Evolutionary conservation across 225 moss, liverwort and hornwort species (phyloP).

Genomic region (Climacium dendroides): DNA sequence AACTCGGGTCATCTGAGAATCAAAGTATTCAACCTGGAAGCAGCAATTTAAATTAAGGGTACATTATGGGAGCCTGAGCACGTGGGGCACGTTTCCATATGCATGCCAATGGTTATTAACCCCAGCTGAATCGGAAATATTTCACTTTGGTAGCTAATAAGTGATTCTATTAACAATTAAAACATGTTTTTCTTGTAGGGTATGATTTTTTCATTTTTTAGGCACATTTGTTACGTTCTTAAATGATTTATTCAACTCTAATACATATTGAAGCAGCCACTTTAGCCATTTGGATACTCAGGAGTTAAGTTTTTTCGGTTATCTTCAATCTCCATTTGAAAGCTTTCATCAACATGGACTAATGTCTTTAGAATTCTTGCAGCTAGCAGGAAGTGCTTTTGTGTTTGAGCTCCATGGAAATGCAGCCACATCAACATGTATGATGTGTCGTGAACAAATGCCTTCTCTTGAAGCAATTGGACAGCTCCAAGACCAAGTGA

Average conservation of each 20-base stretch:
- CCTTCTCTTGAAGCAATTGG: constrained; percentile 10
- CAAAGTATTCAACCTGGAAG: background rate
- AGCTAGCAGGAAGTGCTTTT: constrained; percentile 19
- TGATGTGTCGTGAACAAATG: constrained; percentile 19
- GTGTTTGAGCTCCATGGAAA: constrained; percentile 38
- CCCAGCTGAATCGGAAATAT: background rate
- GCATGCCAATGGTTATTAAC: background rate
- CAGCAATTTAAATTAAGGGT: background rate
- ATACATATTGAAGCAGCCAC: background rate
- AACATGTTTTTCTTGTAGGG: background rate
- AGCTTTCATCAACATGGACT: background rate
- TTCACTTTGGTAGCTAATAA: background rate
- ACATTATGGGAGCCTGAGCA: background rate
- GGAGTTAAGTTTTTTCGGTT: background rate
- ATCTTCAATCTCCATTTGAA: background rate
- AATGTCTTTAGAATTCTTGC: background rate
- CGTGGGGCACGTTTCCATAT: background rate
- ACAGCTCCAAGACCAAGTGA: constrained; percentile 20
- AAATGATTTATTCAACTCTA: background rate
- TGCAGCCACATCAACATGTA: constrained; percentile 25
- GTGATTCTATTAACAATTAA: background rate
- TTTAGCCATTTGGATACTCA: background rate
- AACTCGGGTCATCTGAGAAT: background rate
- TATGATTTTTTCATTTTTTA: background rate
- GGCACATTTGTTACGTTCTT: background rate